Evolutionary conservation across 2,329 filamentous ascomycete species (phyloP).

Genomic region (Ophiocordyceps camponoti-leonardi): DNA sequence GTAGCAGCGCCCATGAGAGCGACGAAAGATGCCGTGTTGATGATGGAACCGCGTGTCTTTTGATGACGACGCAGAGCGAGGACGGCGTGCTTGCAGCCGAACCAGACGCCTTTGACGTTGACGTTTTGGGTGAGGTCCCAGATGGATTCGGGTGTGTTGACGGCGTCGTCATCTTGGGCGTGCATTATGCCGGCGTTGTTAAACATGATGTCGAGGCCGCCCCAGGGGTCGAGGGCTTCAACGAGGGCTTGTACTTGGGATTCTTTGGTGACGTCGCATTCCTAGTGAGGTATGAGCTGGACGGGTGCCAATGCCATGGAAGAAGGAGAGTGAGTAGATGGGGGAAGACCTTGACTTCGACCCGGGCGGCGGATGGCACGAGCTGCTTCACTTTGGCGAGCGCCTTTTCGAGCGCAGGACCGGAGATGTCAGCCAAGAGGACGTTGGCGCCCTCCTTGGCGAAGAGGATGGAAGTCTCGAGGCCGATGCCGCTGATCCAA

Average conservation of each 20-base stretch:
- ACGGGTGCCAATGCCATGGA: background rate
- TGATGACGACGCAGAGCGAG: slow-evolving; percentile 61
- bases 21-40: slow-evolving; percentile 85
- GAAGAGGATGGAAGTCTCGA: slow-evolving; percentile 83
- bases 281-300: slow-evolving; percentile 6
- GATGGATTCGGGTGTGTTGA: slow-evolving; percentile 74
- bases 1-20: slow-evolving; percentile 76
- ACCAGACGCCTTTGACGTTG: slow-evolving; percentile 99
- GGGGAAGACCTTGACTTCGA: slow-evolving; percentile 39
- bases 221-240: slow-evolving; percentile 63
- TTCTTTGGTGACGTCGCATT: slow-evolving; percentile 73
- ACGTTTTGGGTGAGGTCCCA: slow-evolving; percentile 90
- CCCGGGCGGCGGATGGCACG: slow-evolving; percentile 39
- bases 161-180: slow-evolving; percentile 58
- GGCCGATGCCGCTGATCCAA: slow-evolving; percentile 60
- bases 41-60: slow-evolving; percentile 66
- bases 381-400: slow-evolving; percentile 57
- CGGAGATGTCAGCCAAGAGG: slow-evolving; percentile 72
- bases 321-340: background rate
- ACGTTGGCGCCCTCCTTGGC: slow-evolving; percentile 75
- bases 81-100: slow-evolving; percentile 80
- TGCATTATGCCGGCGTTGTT: slow-evolving; percentile 99
- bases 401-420: slow-evolving; percentile 59
- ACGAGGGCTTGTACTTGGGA: slow-evolving; percentile 58
- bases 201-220: slow-evolving; percentile 82